Evolutionary conservation across 164 flowering plant species (phyloP), one percentile per base, ranked within the genome.

Genomic region (Euptelea pleiosperma): DNA sequence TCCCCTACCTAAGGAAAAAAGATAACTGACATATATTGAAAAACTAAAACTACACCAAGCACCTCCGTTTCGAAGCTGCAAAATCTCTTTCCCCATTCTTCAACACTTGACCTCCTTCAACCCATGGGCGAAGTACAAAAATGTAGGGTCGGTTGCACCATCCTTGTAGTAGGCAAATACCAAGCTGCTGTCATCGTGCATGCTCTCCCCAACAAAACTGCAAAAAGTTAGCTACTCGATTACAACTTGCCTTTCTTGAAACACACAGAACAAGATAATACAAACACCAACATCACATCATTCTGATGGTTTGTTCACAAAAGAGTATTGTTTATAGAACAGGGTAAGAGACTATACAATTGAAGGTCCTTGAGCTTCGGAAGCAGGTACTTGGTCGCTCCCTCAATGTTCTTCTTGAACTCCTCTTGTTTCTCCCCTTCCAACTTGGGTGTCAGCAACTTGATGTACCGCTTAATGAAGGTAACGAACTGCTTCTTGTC

Each of bases 101-200:
- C 49, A 75, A 40, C 82, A 82, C 70, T 77, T 82, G 62, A 82
- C 52, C 57, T 75, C 84, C 75, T 75, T 77, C 75, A 82, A 52
- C n/a, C 86, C 96, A 67, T 68, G 61, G 16, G 70, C 76, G 2
- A 79, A 64, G 67, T 82, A 82, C 53, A 77, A 54, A 60, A 82
- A 82, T 4, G 87, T 85, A 1, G 94, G 96, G 56, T 84, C 82
- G 16, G 88, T 66, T 8, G 88, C 88, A 40, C 89, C 89, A 0
- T 89, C 92, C 74, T 84, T 89, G 76, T 88, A 88, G 70, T 88
- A 88, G 0, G 96, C 96, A 67, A 88, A 78, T 22, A 86, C 96
- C 60, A 84, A 1, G 61, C 71, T 58, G 7, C 66, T 61, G 42
- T 86, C 93, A 57, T 84, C 93, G 28, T 66, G 70, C 93, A 86